phyloP scores from a whole-genome alignment of 306 rosid species.

The Gynostemma pentaphyllum region DNA sequence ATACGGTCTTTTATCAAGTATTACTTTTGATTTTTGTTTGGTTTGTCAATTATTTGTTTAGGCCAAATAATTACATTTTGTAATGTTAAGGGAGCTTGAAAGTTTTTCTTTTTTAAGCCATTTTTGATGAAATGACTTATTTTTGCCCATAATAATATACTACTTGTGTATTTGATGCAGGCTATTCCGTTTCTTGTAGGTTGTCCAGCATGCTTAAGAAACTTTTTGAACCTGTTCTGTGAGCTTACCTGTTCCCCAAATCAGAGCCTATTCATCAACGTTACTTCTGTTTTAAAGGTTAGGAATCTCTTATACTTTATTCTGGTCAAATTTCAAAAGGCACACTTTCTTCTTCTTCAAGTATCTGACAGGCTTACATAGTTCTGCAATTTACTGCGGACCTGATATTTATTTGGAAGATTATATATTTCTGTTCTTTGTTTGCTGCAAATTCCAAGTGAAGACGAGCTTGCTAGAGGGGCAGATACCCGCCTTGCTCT shows the following conservation, averaged over 20 bases:
- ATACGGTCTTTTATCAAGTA: not conserved
- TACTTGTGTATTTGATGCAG: constrained; percentile 37
- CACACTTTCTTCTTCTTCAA: not conserved
- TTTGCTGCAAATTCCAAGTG: not conserved
- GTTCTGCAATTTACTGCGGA: not conserved
- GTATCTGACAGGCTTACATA: not conserved
- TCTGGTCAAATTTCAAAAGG: not conserved
- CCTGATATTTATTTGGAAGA: not conserved
- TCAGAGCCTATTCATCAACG: constrained; percentile 95
- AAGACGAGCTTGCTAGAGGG: not conserved
- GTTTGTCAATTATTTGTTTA: not conserved
- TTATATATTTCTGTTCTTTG: not conserved
- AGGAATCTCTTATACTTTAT: constrained; percentile 13
- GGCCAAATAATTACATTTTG: not conserved
- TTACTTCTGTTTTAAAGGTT: constrained; percentile 70
- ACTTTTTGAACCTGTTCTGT: constrained; percentile 90
- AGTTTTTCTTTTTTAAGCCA: not conserved
- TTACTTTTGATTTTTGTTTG: constrained; percentile 1
- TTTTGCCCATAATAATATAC: constrained; percentile 1
- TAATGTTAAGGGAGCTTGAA: not conserved
- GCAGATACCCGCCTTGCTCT: not conserved
- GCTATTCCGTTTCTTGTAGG: constrained; percentile 97
- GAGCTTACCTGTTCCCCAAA: constrained; percentile 96
- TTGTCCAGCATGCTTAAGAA: constrained; percentile 97
- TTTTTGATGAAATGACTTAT: not conserved